Conservation (phyloP, 2,329 filamentous ascomycete genomes). For the Sarocladium kiliense region DNA sequence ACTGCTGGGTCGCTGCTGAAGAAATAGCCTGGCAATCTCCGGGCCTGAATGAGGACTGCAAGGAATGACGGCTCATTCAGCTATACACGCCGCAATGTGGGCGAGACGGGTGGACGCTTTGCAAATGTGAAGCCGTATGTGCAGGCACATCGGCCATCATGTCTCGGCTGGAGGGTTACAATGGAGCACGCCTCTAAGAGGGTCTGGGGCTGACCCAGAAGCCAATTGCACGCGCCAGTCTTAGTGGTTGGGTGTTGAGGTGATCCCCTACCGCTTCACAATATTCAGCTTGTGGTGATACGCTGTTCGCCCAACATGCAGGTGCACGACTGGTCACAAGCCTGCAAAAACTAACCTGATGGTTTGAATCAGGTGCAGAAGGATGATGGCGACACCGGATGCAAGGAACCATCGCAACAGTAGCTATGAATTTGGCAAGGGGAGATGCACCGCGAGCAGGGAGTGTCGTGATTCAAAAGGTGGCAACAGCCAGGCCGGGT, state of each 20-base stretch:
- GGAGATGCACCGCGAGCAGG: not conserved
- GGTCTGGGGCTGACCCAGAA: not conserved
- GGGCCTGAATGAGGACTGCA: not conserved
- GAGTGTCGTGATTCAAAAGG: not conserved
- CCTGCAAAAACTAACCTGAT: too few relatives aligned
- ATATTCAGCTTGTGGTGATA: too few relatives aligned
- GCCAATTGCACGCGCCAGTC: not conserved
- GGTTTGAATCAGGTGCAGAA: too few relatives aligned
- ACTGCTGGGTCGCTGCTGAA: not conserved
- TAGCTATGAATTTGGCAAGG: too few relatives aligned
- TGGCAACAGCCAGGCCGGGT: not conserved
- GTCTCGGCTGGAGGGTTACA: slow-evolving; percentile 1
- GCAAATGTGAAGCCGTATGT: not conserved
- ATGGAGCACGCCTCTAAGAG: not conserved
- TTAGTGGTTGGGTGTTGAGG: not conserved
- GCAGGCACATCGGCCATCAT: not conserved
- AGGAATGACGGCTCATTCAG: not conserved
- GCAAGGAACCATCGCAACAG: too few relatives aligned
- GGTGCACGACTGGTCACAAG: too few relatives aligned
- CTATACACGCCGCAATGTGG: not conserved
- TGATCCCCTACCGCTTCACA: too few relatives aligned
- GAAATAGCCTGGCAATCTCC: not conserved
- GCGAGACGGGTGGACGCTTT: not conserved
- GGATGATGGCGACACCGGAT: too few relatives aligned
- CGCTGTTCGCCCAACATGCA: too few relatives aligned